A percentile compares a stretch with the other conserved stretches of the same genome.
Conservation (phyloP, 176 grass and related monocot species). For the Guadua angustifolia region DNA sequence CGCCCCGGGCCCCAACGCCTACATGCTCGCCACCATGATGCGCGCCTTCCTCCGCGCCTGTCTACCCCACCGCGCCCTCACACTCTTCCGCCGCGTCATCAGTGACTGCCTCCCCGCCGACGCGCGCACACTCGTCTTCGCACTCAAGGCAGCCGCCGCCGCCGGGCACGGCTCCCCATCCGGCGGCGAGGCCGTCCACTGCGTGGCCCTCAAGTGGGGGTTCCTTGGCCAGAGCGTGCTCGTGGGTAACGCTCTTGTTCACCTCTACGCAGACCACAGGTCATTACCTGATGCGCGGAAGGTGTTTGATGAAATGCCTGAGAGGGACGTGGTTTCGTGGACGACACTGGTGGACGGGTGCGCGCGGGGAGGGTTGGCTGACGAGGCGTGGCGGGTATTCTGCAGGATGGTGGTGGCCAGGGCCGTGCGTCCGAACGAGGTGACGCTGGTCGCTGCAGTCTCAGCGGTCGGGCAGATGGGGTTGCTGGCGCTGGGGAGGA, state of each 20-base stretch:
- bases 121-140: conserved; percentile 64
- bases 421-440: conserved; percentile 36
- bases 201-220: conserved; percentile 31
- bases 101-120: conserved; percentile 40
- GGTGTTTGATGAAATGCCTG: conserved; percentile 55
- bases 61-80: conserved; percentile 34
- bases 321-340: conserved; percentile 68
- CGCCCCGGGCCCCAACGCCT: conserved; percentile 51
- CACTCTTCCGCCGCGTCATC: conserved; percentile 52
- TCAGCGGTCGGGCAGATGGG: conserved; percentile 63
- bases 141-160: conserved; percentile 47
- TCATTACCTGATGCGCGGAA: conserved; percentile 1
- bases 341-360: conserved; percentile 68
- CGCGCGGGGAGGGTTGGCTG: background rate
- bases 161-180: background rate
- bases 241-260: conserved; percentile 52
- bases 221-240: conserved; percentile 46
- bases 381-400: conserved; percentile 59
- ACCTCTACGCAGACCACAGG: conserved; percentile 28
- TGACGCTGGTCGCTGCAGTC: conserved; percentile 49
- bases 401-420: conserved; percentile 54
- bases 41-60: conserved; percentile 59
- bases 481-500: conserved; percentile 38
- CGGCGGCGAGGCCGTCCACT: conserved; percentile 40
- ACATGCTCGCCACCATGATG: conserved; percentile 71